phyloP scores from a whole-genome alignment of 2,329 filamentous ascomycete genomes.

The Camptophora hylomeconis region DNA sequence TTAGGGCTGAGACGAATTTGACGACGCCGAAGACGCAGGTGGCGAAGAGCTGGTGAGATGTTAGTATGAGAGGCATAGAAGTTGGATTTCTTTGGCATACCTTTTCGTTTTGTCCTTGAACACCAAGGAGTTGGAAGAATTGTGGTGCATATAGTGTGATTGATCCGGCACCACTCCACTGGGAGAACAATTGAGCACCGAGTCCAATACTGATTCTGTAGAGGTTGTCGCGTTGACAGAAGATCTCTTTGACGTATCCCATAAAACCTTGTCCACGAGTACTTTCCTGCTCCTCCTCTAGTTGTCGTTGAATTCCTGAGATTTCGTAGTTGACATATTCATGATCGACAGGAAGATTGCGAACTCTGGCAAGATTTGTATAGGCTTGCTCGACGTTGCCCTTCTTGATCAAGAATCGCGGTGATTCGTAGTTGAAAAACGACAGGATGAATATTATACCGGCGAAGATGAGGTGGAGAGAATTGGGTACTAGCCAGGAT shows the following conservation, averaged over 20 bases:
- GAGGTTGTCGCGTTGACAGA: conserved; percentile 53
- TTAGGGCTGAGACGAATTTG: conserved; percentile 53
- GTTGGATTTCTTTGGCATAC: conserved; percentile 1
- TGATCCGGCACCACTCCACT: conserved; percentile 60
- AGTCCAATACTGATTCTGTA: conserved; percentile 59
- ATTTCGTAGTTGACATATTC: conserved; percentile 51
- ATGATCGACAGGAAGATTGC: conserved; percentile 46
- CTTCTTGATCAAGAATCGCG: conserved; percentile 56
- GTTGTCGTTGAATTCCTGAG: conserved; percentile 48
- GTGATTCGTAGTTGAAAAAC: conserved; percentile 57
- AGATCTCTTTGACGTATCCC: conserved; percentile 55
- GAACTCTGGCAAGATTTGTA: conserved; percentile 40
- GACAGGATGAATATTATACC: conserved; percentile 57
- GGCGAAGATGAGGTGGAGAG: conserved; percentile 66
- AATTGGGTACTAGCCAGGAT: conserved; percentile 54
- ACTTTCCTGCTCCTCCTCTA: conserved; percentile 60
- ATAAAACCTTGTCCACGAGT: conserved; percentile 51
- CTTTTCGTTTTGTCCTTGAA: conserved; percentile 53
- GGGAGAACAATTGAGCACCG: conserved; percentile 57
- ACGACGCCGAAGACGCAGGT: conserved; percentile 66
- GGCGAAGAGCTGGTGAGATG: conserved; percentile 40
- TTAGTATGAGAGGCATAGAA: not conserved
- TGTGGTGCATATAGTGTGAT: conserved; percentile 68
- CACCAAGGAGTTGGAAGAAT: conserved; percentile 59
- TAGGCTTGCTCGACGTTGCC: conserved; percentile 40